phyloP scores from a whole-genome alignment of 352 stramenopile genomes.

The Pelagophyceae sp. region DNA sequence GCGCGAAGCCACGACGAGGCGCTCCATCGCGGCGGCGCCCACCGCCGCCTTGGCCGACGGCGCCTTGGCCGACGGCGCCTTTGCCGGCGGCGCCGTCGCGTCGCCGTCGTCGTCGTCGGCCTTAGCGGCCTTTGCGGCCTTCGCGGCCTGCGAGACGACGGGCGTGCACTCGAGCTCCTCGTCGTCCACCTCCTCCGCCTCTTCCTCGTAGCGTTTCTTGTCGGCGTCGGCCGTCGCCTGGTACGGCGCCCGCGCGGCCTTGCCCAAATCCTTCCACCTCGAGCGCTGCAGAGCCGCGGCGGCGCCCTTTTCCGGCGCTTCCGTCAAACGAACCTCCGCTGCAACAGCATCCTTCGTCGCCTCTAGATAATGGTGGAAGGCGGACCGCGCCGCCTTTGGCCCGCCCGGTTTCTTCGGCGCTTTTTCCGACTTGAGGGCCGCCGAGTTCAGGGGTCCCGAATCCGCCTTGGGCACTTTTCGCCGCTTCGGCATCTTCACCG shows the following conservation, averaged over 20 bases:
- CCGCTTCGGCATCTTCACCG: slow-evolving; percentile 5
- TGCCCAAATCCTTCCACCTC: not conserved
- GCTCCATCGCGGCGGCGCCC: not conserved
- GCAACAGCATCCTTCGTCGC: not conserved
- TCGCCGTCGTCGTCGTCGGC: not conserved
- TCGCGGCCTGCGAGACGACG: not conserved
- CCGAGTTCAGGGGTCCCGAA: no score
- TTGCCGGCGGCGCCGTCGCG: not conserved
- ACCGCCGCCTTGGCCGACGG: not conserved
- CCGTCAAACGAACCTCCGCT: not conserved
- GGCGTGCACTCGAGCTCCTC: not conserved
- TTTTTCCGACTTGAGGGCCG: slow-evolving; percentile 24
- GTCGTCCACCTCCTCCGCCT: not conserved
- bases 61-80: not conserved
- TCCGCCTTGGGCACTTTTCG: no score
- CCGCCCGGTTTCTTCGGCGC: not conserved
- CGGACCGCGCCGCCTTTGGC: not conserved
- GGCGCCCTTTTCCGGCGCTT: not conserved
- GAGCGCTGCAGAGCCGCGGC: not conserved
- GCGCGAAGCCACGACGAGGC: not conserved
- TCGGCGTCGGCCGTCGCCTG: not conserved
- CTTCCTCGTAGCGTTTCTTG: not conserved
- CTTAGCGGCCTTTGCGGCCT: not conserved
- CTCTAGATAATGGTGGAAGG: not conserved
- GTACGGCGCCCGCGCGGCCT: not conserved